These are phyloP conservation scores for Pterocarpus santalinus DNA, from an alignment of 306 rosid genomes.

Conservation along the genomic window DNA sequence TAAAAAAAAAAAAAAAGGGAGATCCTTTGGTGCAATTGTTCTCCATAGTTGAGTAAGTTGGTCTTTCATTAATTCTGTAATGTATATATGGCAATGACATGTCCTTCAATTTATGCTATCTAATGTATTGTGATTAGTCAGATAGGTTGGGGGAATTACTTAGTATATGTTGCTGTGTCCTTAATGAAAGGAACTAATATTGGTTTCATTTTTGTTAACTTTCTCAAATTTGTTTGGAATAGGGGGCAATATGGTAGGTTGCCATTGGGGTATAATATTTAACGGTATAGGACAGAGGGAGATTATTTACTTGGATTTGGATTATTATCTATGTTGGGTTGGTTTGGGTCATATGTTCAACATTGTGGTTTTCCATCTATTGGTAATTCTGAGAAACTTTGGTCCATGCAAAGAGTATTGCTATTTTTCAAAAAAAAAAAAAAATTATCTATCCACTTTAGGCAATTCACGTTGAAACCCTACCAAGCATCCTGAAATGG, in stretches of 20 bases:
- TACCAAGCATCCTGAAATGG: slow-evolving; percentile 42
- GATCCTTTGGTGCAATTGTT: slow-evolving; percentile 50
- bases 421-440: not conserved
- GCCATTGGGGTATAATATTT: slow-evolving; percentile 31
- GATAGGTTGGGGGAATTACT: slow-evolving; percentile 51
- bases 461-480: slow-evolving; percentile 18
- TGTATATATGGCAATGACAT: slow-evolving; percentile 59
- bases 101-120: slow-evolving; percentile 29
- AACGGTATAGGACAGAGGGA: slow-evolving; percentile 38
- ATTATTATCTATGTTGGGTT: slow-evolving; percentile 42
- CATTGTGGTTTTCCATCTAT: slow-evolving; percentile 40
- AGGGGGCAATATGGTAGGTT: not conserved
- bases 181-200: slow-evolving; percentile 44
- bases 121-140: slow-evolving; percentile 50
- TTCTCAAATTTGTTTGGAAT: slow-evolving; percentile 33
- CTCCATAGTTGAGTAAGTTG: slow-evolving; percentile 58
- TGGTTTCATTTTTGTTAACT: slow-evolving; percentile 49
- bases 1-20: not conserved
- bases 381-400: slow-evolving; percentile 39
- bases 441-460: not conserved
- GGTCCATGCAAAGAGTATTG: slow-evolving; percentile 32
- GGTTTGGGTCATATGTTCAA: slow-evolving; percentile 42
- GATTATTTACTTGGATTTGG: slow-evolving; percentile 49
- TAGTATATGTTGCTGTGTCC: slow-evolving; percentile 48
- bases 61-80: slow-evolving; percentile 44